Base-by-base conservation (phyloP, 2,329 filamentous ascomycete species). In the Pyricularia sp. region DNA sequence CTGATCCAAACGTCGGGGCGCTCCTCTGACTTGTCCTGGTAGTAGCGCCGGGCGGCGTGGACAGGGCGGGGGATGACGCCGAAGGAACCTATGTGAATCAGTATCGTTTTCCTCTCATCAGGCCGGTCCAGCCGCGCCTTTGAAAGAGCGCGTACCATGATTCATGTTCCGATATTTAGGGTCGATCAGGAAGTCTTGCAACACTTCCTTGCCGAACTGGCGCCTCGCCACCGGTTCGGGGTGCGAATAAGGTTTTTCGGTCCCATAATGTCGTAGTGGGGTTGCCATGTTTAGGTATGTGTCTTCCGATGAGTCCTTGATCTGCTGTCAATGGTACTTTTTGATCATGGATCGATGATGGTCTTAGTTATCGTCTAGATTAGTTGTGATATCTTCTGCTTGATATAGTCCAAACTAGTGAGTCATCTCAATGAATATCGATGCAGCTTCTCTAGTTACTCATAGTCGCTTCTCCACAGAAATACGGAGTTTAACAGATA, bases 1-100 rank as follows among this genome's bases (percentile, higher is more conserved):
- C 89, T 85, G 72, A 93, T 86, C 77, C 92, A 96, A 7, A 77
- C 74, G 75, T 97, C 93, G 0, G 92, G 90, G 0, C 78, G 79
- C 1, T 82, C 78, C 77, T 96, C 92, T 44, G 81, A 78, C 4
- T 79, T 76, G 67, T 88, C 83, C 72, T 93, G 88, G 70, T 88
- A 89, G n/a, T 78, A 71, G 19, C 82, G 85, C 24, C 88, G 80
- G 62, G 80, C 81, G 16, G 81, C 75, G 19, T 81, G 83, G 66
- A 97, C 80, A 24, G 76, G 72, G 10, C 76, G 78, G 3, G 93
- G 92, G 70, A 88, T 86, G 1, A 88, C 87, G 40, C 93, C 93
- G 72, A 90, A 96, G 0, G 91, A 96, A 62, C 91, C 89, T 86
- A 33, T 3, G 31, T 40, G 61, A 16, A 19, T 40, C n/a, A 19